A percentile compares a stretch with the other conserved stretches of the same genome.
These are phyloP conservation scores for Ustilago loliicola DNA, from an alignment of 1,284 basidiomycete genomes.

Conservation along the genomic window DNA sequence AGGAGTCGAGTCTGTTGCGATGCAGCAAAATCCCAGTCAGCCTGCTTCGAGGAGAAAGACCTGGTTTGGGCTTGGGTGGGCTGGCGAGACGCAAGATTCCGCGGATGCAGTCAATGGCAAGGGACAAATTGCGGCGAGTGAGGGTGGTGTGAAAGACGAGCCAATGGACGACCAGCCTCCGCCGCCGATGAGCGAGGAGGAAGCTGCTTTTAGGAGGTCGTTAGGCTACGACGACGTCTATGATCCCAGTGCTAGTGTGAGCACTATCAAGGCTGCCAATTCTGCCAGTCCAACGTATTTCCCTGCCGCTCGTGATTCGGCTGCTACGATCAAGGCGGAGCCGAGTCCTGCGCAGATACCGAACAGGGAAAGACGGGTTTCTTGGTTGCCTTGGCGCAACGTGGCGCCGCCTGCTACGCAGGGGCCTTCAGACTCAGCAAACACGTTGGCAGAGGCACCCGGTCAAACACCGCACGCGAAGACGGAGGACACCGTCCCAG, in stretches of 20 bases:
- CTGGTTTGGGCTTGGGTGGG: slow-evolving; percentile 48
- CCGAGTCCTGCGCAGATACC: slow-evolving; percentile 1
- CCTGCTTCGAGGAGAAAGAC: slow-evolving; percentile 32
- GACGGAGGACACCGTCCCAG: not conserved
- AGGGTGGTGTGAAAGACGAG: slow-evolving; percentile 11
- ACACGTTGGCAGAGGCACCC: not conserved
- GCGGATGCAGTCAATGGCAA: not conserved
- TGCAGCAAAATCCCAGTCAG: slow-evolving; percentile 20
- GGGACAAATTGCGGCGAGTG: not conserved
- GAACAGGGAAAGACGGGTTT: slow-evolving; percentile 25
- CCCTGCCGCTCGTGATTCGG: slow-evolving; percentile 27
- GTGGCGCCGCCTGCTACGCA: slow-evolving; percentile 1
- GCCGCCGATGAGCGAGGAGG: slow-evolving; percentile 53
- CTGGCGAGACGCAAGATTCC: not conserved
- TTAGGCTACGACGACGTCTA: slow-evolving; percentile 31
- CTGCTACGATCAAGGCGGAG: slow-evolving; percentile 28
- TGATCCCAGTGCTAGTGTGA: slow-evolving; percentile 1
- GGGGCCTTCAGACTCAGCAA: not conserved
- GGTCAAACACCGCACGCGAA: not conserved
- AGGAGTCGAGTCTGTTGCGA: not conserved
- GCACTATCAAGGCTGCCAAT: not conserved
- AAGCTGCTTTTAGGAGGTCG: slow-evolving; percentile 49
- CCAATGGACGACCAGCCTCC: slow-evolving; percentile 23
- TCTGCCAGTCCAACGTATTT: not conserved
- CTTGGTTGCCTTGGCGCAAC: slow-evolving; percentile 53